Percentiles rank a stretch among this genome's conserved stretches.
Evolutionary conservation across 345 rosid genomes (phyloP).

Genomic region (Populus ilicifolia): DNA sequence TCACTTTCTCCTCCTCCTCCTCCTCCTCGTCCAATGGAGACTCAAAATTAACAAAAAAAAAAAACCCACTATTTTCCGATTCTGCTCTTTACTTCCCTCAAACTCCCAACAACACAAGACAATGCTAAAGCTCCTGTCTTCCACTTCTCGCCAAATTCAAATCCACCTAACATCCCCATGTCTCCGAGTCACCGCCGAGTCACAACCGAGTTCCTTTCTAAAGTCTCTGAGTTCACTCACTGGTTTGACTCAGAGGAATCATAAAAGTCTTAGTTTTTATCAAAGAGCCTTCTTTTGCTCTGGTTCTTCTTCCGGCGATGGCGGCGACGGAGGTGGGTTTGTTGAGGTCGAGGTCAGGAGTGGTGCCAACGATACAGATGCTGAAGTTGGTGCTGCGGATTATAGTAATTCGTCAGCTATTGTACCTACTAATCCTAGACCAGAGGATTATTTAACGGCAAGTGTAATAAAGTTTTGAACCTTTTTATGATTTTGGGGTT

Average conservation of each 20-base stretch:
- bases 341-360: conserved; percentile 48
- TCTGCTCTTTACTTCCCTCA: neutral
- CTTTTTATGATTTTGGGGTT: neutral
- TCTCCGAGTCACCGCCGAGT: conserved; percentile 15
- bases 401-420: conserved; percentile 75
- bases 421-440: conserved; percentile 68
- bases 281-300: conserved; percentile 76
- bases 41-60: neutral
- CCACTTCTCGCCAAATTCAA: conserved; percentile 22
- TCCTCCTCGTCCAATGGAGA: conserved; percentile 15
- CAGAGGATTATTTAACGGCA: conserved; percentile 90
- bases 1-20: neutral
- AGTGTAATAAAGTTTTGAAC: conserved; percentile 4
- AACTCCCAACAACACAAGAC: neutral
- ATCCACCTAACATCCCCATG: conserved; percentile 21
- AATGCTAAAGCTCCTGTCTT: conserved; percentile 30
- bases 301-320: conserved; percentile 38
- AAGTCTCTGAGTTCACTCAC: conserved; percentile 20
- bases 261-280: conserved; percentile 22
- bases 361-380: conserved; percentile 31
- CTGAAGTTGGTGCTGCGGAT: conserved; percentile 36
- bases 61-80: neutral
- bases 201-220: conserved; percentile 8
- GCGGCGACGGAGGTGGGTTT: conserved; percentile 24
- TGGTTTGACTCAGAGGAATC: conserved; percentile 2